Evolutionary conservation across 768 basidiomycete genomes (phyloP).

Genomic region (Serendipita vermifera): DNA sequence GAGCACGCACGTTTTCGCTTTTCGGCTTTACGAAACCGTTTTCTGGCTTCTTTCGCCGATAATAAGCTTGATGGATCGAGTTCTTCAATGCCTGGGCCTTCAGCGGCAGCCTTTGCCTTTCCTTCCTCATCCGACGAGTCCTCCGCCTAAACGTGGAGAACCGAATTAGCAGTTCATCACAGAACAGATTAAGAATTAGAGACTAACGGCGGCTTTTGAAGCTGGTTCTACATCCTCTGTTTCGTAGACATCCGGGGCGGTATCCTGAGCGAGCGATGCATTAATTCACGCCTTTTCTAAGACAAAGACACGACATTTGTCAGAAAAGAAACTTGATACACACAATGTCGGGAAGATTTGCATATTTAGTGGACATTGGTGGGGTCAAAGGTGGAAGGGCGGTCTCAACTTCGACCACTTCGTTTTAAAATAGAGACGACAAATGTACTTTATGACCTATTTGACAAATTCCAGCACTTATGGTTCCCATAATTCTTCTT

Average conservation of each 20-base stretch:
- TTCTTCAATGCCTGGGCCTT: slow-evolving; percentile 41
- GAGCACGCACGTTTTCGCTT: slow-evolving; percentile 49
- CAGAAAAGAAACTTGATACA: slow-evolving; percentile 13
- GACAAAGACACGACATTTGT: too few relatives aligned
- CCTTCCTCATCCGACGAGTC: slow-evolving; percentile 58
- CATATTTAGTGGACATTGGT: slow-evolving; percentile 62
- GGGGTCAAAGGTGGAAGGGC: background rate
- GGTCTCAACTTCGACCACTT: background rate
- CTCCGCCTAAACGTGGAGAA: slow-evolving; percentile 24
- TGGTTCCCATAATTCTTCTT: background rate
- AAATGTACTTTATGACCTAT: background rate
- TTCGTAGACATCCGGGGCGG: slow-evolving; percentile 84
- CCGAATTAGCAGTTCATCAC: background rate
- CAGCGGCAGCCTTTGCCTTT: slow-evolving; percentile 22
- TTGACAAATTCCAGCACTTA: background rate
- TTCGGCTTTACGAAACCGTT: slow-evolving; percentile 34
- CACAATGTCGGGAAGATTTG: slow-evolving; percentile 89
- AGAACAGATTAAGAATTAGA: background rate
- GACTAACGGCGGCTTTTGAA: slow-evolving; percentile 26
- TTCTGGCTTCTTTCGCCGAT: slow-evolving; percentile 51
- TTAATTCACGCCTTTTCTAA: too few relatives aligned
- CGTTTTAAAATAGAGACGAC: background rate
- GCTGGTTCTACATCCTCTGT: slow-evolving; percentile 65
- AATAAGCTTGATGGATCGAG: slow-evolving; percentile 56
- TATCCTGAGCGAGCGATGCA: slow-evolving; percentile 62